Percentiles rank a stretch among this genome's conserved stretches.
phyloP scores from a whole-genome alignment of 805 yeast species.

The Candida ovalis region DNA sequence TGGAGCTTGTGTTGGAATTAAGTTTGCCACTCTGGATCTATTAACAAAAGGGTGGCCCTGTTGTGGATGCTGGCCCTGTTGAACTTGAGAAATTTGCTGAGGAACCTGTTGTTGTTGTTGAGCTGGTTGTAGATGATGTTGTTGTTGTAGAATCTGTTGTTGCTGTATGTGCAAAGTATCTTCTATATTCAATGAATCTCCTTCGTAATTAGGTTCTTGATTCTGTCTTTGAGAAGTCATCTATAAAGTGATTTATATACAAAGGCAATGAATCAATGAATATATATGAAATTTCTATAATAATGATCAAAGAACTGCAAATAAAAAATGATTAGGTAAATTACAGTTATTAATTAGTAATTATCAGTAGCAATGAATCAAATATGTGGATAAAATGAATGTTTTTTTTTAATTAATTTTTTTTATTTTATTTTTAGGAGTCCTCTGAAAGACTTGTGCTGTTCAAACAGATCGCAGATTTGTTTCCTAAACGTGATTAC shows the following conservation, averaged over 20 bases:
- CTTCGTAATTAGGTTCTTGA: not conserved
- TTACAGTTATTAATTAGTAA: not conserved
- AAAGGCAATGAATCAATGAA: not conserved
- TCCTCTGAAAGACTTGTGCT: not conserved
- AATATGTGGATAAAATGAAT: not conserved
- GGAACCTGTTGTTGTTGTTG: conserved; percentile 2
- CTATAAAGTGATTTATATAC: not conserved
- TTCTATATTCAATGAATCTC: not conserved
- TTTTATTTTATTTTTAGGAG: not conserved
- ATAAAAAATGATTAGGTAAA: not conserved
- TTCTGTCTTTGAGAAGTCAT: conserved; percentile 1
- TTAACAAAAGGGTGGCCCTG: not conserved
- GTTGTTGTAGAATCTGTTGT: conserved; percentile 3
- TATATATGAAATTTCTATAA: not conserved
- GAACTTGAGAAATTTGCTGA: not conserved
- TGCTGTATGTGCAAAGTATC: not conserved
- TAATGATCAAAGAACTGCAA: not conserved
- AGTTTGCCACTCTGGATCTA: conserved; percentile 15
- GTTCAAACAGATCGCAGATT: not conserved
- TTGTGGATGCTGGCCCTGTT: not conserved
- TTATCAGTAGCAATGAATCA: not conserved
- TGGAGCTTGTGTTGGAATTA: conserved; percentile 19
- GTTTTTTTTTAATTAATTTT: not conserved
- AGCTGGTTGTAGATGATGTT: not conserved
- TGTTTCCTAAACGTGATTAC: not conserved